Evolutionary conservation across 2,329 filamentous ascomycete genomes (phyloP), one percentile per base, ranked within the genome.

Genomic region (Cladosporium sp.): DNA sequence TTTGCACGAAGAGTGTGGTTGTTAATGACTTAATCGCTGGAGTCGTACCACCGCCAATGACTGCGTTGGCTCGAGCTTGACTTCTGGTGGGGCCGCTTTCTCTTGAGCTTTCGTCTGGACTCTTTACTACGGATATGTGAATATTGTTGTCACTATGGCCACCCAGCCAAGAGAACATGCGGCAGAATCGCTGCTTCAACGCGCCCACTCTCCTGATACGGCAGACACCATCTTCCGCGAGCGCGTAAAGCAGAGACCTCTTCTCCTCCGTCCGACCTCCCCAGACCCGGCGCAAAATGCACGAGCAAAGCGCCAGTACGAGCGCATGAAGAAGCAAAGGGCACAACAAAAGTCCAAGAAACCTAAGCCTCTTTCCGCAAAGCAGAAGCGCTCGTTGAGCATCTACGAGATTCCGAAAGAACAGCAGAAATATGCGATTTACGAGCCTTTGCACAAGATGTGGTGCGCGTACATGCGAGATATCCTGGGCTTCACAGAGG

Each of bases 401-500:
- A 82, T 97, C 18, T 89, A 96, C 79, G 86, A 91, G 12, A 84
- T 97, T 6, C 89, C 91, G 0, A 86, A 86, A 66, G 80, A 84
- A 40, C 86, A 89, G 65, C 85, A 86, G 70, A 89, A 88, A 68
- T 96, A 96, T 74, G 83, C 83, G 5, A 84, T 94, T 35, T 98
- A 95, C 76, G 85, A 88, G 70, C 90, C 90, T 0, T 79, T 99
- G 70, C 87, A 96, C 76, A 78, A 78, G 18, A 81, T 99, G 69
- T 99, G 95, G 95, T 79, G 88, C 44, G 88, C 86, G 3, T 99
- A 99, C 78, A 90, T 95, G 73, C 86, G 88, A 63, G 93, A 97
- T 71, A 81, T 97, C 0, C 79, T 98, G 1, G 90, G 89, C 5
- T 74, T 86, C 64, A 67, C 68, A 67, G 65, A 68, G 53, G 70